Conservation (phyloP, 345 rosid species). For the Arabidopsis arenosa region DNA sequence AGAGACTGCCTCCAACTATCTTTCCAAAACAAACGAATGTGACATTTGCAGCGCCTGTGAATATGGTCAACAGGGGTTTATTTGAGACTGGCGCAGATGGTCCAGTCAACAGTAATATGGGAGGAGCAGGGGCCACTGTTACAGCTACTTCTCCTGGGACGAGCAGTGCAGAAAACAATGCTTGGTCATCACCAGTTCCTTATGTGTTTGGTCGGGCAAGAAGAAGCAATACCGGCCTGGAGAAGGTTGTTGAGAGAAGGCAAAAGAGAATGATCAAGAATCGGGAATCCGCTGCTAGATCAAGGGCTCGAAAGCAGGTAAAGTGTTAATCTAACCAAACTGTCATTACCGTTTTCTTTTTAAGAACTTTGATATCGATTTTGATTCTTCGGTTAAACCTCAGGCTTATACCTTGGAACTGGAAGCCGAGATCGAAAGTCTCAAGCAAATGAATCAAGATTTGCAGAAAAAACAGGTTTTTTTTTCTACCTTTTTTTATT, state of each 20-base stretch:
- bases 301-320: constrained; percentile 99
- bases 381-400: constrained; percentile 20
- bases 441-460: constrained; percentile 75
- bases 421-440: constrained; percentile 86
- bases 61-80: constrained; percentile 44
- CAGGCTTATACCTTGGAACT: constrained; percentile 94
- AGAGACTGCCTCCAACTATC: constrained; percentile 55
- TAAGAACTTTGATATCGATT: constrained; percentile 16
- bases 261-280: constrained; percentile 98
- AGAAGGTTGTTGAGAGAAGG: constrained; percentile 97
- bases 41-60: constrained; percentile 47
- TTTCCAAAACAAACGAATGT: constrained; percentile 67
- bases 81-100: constrained; percentile 55
- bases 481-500: not conserved
- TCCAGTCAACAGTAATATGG: constrained; percentile 48
- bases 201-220: constrained; percentile 77
- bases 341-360: constrained; percentile 5
- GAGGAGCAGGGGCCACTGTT: constrained; percentile 55
- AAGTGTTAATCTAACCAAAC: constrained; percentile 11
- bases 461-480: constrained; percentile 75
- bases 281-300: constrained; percentile 97
- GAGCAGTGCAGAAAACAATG: constrained; percentile 73
- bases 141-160: constrained; percentile 68
- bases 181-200: constrained; percentile 81
- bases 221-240: constrained; percentile 63